Conservation (phyloP, 164 flowering plant species). For the Macadamia integrifolia region DNA sequence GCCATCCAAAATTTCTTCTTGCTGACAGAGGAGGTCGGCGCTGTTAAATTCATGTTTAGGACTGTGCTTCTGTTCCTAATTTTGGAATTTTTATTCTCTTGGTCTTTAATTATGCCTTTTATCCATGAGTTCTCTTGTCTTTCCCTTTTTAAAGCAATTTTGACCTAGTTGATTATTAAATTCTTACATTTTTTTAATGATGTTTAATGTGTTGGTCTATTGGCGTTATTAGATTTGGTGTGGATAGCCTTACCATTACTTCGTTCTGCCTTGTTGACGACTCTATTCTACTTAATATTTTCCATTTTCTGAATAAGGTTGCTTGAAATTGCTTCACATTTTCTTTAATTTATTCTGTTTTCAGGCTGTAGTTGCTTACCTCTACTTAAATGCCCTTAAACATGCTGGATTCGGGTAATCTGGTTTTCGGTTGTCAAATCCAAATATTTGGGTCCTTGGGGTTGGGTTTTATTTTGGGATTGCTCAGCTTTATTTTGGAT, state of each 20-base stretch:
- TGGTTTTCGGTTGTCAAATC: not conserved
- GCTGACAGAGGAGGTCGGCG: not conserved
- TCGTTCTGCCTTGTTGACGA: not conserved
- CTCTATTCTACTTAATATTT: not conserved
- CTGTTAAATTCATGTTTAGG: not conserved
- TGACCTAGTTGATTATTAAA: too few relatives aligned
- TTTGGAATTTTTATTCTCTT: not conserved
- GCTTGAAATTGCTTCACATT: not conserved
- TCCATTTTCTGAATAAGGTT: not conserved
- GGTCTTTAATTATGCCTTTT: not conserved
- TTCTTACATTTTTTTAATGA: not conserved
- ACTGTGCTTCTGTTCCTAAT: not conserved
- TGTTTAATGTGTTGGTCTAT: not conserved
- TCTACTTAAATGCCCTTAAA: not conserved
- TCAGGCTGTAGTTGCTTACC: not conserved
- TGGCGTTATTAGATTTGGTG: too few relatives aligned
- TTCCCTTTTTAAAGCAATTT: not conserved
- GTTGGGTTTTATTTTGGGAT: not conserved
- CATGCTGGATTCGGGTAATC: not conserved
- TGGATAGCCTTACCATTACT: too few relatives aligned
- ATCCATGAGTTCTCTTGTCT: not conserved
- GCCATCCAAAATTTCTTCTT: not conserved
- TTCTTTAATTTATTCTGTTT: too few relatives aligned
- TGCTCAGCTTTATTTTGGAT: not conserved
- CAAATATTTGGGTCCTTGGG: not conserved